Base-by-base conservation (phyloP, 768 basidiomycete species). In the Lepiota venenata region DNA sequence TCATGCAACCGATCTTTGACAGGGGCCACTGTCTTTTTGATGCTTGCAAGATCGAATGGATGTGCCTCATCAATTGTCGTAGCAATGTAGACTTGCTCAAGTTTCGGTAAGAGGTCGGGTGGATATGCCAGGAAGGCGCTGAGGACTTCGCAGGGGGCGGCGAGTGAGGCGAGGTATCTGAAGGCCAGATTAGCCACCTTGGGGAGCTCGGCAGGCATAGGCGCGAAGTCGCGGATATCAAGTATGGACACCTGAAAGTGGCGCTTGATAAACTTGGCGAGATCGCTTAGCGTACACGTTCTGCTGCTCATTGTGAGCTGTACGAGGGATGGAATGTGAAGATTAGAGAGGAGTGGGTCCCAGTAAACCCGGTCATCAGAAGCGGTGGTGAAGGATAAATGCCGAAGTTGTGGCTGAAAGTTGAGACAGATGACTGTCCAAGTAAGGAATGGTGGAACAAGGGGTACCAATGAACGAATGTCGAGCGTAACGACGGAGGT, bases 401-500 rank as follows among this genome's bases (percentile, higher is more conserved):
- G 45, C n/a, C 37, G 21, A n/a, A 54, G 52, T 20, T 44, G 44
- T 16, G 37, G 38, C 18, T 47, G 52, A 18, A 47, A 29, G 20
- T 54, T 54, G 22, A 54, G 44, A 22, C 45, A 54, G 29, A 32
- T 47, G 5, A 54, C 45, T 21, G 52, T 54, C 52, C 44, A 54
- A 9, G 52, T 18, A 47, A 54, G 52, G 45, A 54, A 46, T 39
- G 52, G 45, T 40, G 52, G 52, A 29, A 54, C 52, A 16, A 47
- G 36, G 38, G 38, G 52, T 27, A 54, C 45, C 15, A 47, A 35
- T 3, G 45, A 47, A 18, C 37, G 52, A 20, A 54, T 46, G 36
- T 54, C 52, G 45, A 54, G 52, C 6, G 38, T 39, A 38, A 54
- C 52, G 45, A 54, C 45, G n/a, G 52, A 46, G 27, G 52, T 47